A percentile compares a stretch with the other conserved stretches of the same genome.
These are phyloP conservation scores for Aspergillus quadricinctus DNA, from an alignment of 2,329 filamentous ascomycete species.

Conservation along the genomic window DNA sequence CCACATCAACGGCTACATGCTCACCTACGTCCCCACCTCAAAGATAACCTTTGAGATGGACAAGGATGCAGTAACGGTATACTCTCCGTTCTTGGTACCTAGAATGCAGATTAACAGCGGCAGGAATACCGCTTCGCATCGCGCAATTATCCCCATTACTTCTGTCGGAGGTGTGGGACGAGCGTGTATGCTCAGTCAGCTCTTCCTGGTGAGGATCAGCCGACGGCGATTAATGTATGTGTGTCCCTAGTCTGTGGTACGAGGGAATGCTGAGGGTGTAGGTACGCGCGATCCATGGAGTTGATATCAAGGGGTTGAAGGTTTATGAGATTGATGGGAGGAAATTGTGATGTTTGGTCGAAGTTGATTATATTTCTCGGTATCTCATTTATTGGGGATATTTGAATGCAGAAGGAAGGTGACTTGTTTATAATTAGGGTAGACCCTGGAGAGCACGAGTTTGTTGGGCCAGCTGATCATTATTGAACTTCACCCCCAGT, in stretches of 20 bases:
- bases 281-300: constrained; percentile 22
- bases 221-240: constrained; percentile 27
- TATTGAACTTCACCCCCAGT: no score
- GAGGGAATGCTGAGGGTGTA: constrained; percentile 1
- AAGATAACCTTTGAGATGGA: constrained; percentile 19
- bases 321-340: constrained; percentile 20
- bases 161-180: constrained; percentile 29
- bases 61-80: constrained; percentile 20
- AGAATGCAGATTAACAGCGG: background rate
- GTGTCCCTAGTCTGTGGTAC: background rate
- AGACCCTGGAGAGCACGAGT: no score
- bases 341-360: background rate
- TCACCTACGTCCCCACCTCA: constrained; percentile 20
- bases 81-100: background rate
- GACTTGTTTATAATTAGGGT: background rate
- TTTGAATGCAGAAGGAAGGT: background rate
- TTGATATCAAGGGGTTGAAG: constrained; percentile 24
- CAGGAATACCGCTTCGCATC: constrained; percentile 26
- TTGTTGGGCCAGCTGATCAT: no score
- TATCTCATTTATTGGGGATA: background rate
- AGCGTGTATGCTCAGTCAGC: constrained; percentile 21
- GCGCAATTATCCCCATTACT: constrained; percentile 23
- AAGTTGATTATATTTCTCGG: no score
- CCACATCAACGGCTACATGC: constrained; percentile 26
- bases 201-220: constrained; percentile 15